Evolutionary conservation across 352 stramenopile genomes (phyloP).

Genomic region (Globisporangium heterothallicum): DNA sequence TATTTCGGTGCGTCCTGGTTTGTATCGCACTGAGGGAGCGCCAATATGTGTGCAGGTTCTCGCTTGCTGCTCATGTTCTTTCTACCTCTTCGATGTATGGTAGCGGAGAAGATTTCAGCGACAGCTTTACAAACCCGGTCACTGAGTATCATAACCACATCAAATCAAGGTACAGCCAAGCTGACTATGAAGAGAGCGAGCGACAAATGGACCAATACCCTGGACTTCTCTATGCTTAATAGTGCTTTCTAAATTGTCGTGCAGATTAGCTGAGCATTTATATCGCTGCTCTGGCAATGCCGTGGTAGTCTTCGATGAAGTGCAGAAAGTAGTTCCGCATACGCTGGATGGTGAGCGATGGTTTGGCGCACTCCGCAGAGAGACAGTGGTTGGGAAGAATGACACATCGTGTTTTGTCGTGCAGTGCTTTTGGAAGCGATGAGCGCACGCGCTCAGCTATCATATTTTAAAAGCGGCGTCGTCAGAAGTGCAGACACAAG

Average conservation of each 20-base stretch:
- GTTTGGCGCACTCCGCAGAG: too few relatives aligned
- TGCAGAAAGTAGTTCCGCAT: conserved; percentile 88
- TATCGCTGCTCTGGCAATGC: conserved; percentile 79
- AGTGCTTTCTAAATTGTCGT: background rate
- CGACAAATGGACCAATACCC: too few relatives aligned
- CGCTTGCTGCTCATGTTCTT: conserved; percentile 1
- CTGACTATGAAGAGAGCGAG: background rate
- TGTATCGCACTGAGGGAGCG: background rate
- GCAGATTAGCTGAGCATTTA: conserved; percentile 75
- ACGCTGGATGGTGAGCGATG: conserved; percentile 67
- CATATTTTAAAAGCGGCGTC: conserved; percentile 73
- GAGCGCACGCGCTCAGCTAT: conserved; percentile 59
- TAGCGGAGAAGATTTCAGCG: conserved; percentile 82
- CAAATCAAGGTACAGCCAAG: conserved; percentile 77
- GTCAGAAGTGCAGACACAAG: conserved; percentile 66
- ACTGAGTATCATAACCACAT: conserved; percentile 83
- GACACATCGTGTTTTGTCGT: background rate
- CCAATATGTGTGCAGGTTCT: background rate
- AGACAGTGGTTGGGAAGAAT: too few relatives aligned
- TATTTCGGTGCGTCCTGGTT: conserved; percentile 43
- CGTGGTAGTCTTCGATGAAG: conserved; percentile 89
- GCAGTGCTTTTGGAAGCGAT: conserved; percentile 73
- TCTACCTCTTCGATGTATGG: background rate
- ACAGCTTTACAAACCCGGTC: conserved; percentile 79
- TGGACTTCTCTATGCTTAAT: background rate